A percentile compares a stretch with the other conserved stretches of the same genome.
phyloP scores from a whole-genome alignment of 352 stramenopile genomes.

The Bremia lactucae region DNA sequence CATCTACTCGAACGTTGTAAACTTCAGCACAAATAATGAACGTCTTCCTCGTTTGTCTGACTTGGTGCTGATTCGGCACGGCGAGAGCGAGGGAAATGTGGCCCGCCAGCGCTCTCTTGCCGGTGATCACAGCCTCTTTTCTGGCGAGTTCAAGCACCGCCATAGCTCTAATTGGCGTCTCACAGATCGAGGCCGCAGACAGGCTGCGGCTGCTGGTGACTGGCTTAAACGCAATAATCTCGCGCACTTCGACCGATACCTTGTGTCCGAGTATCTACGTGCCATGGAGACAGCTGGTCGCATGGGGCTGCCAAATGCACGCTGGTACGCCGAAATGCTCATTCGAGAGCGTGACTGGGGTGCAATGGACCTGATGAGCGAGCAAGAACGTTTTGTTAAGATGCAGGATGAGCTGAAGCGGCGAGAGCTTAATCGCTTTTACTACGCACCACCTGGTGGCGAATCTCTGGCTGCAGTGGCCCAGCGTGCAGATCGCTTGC shows the following conservation, averaged over 20 bases:
- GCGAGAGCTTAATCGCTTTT: constrained; percentile 77
- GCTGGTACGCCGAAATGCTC: constrained; percentile 84
- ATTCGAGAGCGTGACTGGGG: constrained; percentile 85
- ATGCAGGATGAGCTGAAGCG: constrained; percentile 83
- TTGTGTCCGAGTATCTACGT: constrained; percentile 82
- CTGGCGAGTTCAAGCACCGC: constrained; percentile 82
- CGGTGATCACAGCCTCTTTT: constrained; percentile 79
- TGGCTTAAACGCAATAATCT: constrained; percentile 77
- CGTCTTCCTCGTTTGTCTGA: constrained; percentile 54
- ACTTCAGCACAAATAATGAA: constrained; percentile 12
- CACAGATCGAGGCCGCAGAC: constrained; percentile 66
- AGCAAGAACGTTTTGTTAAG: constrained; percentile 78
- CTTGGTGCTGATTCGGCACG: constrained; percentile 82
- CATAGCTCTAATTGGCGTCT: constrained; percentile 84
- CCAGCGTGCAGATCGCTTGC: constrained; percentile 67
- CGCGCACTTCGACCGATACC: constrained; percentile 71
- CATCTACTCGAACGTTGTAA: constrained; percentile 2
- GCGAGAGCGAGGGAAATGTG: constrained; percentile 84
- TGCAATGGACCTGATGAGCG: constrained; percentile 85
- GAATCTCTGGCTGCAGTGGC: constrained; percentile 77
- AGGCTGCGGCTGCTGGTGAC: constrained; percentile 63
- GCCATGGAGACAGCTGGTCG: constrained; percentile 79
- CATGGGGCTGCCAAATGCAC: constrained; percentile 54
- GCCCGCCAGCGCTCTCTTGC: constrained; percentile 71
- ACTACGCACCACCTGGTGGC: constrained; percentile 74